Percentiles rank a stretch among this genome's conserved stretches.
Evolutionary conservation across 768 basidiomycete species (phyloP).

Genomic region (Podaxis rugospora): DNA sequence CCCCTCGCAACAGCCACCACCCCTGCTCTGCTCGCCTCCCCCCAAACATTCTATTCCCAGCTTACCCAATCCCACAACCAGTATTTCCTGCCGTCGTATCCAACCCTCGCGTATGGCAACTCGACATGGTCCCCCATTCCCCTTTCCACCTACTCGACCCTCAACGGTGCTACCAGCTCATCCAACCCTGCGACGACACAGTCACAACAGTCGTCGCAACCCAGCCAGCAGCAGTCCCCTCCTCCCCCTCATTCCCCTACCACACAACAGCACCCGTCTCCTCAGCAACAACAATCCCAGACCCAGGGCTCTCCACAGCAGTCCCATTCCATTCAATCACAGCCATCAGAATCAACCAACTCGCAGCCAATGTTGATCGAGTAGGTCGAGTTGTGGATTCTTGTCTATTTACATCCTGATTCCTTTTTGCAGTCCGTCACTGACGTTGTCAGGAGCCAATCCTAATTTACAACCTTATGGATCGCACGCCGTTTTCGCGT

Average conservation of each 20-base stretch:
- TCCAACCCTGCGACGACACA: conserved; percentile 28
- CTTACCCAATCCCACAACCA: conserved; percentile 20
- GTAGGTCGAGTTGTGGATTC: conserved; percentile 37
- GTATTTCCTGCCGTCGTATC: conserved; percentile 44
- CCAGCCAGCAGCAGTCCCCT: conserved; percentile 18
- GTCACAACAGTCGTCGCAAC: conserved; percentile 17
- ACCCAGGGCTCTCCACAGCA: conserved; percentile 21
- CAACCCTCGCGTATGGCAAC: conserved; percentile 50
- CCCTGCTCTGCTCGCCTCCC: conserved; percentile 35
- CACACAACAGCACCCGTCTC: conserved; percentile 20
- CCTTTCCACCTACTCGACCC: conserved; percentile 69
- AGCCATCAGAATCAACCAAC: conserved; percentile 23
- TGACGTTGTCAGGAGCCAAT: conserved; percentile 52
- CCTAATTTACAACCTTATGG: conserved; percentile 10
- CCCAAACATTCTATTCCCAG: conserved; percentile 36
- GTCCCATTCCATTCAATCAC: conserved; percentile 21
- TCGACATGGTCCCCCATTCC: conserved; percentile 41
- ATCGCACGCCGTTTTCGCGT: conserved; percentile 6
- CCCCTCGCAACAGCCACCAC: conserved; percentile 23
- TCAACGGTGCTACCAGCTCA: conserved; percentile 69
- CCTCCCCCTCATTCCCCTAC: conserved; percentile 15
- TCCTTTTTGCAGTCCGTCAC: conserved; percentile 44
- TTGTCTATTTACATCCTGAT: conserved; percentile 2
- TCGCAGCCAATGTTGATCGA: conserved; percentile 60
- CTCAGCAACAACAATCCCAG: conserved; percentile 19